Conservation (phyloP, 2,329 filamentous ascomycete genomes). For the Monilinia laxa region DNA sequence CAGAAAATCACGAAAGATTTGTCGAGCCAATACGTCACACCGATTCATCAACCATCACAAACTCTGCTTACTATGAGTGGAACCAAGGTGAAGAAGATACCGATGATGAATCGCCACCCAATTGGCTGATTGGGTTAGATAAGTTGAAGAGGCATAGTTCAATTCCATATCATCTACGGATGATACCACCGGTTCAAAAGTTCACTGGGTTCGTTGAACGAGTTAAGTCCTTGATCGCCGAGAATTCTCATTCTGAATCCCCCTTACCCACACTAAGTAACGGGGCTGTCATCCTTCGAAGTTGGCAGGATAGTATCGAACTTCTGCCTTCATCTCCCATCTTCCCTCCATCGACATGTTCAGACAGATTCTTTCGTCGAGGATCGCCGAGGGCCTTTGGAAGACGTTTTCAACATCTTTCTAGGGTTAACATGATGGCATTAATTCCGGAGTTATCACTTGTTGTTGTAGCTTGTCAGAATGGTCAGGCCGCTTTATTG, state of each 20-base stretch:
- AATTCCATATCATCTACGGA: background rate
- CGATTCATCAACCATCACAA: background rate
- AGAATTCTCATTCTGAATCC: background rate
- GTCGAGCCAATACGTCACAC: background rate
- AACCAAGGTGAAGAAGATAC: background rate
- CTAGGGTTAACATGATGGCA: constrained; percentile 59
- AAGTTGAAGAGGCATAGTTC: background rate
- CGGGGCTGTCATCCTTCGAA: constrained; percentile 25
- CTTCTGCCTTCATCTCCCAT: constrained; percentile 22
- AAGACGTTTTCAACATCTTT: background rate
- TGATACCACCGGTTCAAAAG: background rate
- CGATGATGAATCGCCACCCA: background rate
- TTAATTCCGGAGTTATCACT: constrained; percentile 70
- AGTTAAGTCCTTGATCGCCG: background rate
- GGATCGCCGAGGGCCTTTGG: background rate
- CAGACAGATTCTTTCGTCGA: background rate
- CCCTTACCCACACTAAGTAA: background rate
- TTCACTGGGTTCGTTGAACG: background rate
- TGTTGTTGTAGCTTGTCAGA: constrained; percentile 64
- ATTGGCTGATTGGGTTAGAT: background rate
- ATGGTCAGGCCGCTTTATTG: constrained; percentile 63
- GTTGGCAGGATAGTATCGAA: constrained; percentile 28
- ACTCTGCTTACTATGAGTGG: background rate
- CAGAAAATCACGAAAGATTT: too few relatives aligned
- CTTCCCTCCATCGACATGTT: constrained; percentile 30